phyloP scores from a whole-genome alignment of 1,284 basidiomycete species.

The Coniferiporia weirii region DNA sequence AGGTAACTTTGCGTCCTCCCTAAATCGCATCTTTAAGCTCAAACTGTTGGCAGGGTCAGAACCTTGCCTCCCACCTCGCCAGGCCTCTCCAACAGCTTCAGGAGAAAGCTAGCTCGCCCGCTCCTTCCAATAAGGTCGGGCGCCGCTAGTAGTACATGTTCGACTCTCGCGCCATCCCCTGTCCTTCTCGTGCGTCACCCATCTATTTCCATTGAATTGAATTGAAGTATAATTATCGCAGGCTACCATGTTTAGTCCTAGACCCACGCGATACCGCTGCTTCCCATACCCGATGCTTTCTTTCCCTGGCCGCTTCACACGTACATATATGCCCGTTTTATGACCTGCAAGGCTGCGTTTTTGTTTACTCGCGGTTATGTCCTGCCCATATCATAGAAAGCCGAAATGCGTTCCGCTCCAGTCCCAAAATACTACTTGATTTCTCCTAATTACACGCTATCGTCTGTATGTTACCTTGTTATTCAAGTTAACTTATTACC shows the following conservation, averaged over 20 bases:
- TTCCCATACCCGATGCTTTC: neutral
- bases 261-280: neutral
- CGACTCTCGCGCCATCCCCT: neutral
- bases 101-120: neutral
- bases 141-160: constrained; percentile 5
- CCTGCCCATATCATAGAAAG: neutral
- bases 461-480: no score
- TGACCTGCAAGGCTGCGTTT: neutral
- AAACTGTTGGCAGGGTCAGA: constrained; percentile 3
- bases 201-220: neutral
- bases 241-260: neutral
- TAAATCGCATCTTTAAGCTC: neutral
- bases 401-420: no score
- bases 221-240: neutral
- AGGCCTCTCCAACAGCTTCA: constrained; percentile 13
- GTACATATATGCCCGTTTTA: neutral
- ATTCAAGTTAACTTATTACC: no score
- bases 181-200: neutral
- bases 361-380: neutral
- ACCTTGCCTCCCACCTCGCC: constrained; percentile 13
- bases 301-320: neutral
- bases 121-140: neutral
- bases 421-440: no score
- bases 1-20: constrained; percentile 36
- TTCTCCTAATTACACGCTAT: no score